phyloP scores from a whole-genome alignment of 345 rosid species.

The Sisymbrium irio region DNA sequence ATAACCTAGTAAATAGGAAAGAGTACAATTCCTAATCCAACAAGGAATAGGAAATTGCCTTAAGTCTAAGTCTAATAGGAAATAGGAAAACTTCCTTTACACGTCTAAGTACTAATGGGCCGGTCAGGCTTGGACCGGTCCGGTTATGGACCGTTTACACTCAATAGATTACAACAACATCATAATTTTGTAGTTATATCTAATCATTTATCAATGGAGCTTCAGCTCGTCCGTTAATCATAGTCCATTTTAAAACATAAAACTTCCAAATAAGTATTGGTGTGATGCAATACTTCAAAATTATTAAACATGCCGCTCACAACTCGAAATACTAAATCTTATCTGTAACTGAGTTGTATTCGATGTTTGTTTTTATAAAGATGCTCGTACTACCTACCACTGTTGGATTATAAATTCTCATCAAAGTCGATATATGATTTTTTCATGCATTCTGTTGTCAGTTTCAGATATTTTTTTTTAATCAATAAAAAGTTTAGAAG shows the following conservation, averaged over 20 bases:
- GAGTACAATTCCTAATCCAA: too few relatives aligned
- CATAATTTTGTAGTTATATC: too few relatives aligned
- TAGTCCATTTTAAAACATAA: background rate
- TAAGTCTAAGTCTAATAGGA: too few relatives aligned
- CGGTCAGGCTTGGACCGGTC: too few relatives aligned
- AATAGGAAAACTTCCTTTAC: too few relatives aligned
- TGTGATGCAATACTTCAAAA: background rate
- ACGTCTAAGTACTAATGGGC: too few relatives aligned
- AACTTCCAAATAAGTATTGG: background rate
- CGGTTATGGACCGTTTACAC: too few relatives aligned
- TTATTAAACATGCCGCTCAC: conserved; percentile 14
- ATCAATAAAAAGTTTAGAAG: background rate
- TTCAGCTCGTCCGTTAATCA: background rate
- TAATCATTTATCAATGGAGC: background rate
- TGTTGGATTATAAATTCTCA: background rate
- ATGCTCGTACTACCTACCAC: background rate
- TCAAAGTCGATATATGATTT: background rate
- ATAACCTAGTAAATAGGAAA: too few relatives aligned
- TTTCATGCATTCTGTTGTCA: background rate
- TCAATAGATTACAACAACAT: too few relatives aligned
- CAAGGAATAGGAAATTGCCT: too few relatives aligned
- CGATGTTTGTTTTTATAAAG: background rate
- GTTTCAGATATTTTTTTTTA: background rate
- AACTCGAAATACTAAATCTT: background rate
- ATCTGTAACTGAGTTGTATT: background rate